Evolutionary conservation across 108 stramenopile genomes (phyloP).

Genomic region (Stephanodiscus triporus): DNA sequence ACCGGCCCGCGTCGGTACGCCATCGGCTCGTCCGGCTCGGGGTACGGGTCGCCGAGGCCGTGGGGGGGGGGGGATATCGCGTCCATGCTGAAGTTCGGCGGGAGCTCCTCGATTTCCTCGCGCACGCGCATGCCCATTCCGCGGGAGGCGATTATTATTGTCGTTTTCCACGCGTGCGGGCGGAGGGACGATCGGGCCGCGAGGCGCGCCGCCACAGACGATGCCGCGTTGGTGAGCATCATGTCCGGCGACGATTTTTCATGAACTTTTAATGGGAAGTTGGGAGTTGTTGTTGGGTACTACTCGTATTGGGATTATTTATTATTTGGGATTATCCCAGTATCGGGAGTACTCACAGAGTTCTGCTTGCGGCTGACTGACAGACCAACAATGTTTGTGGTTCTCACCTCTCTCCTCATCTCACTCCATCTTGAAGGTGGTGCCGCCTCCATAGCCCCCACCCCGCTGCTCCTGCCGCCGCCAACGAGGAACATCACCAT

Average conservation of each 20-base stretch:
- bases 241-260: neutral
- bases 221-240: slow-evolving; percentile 33
- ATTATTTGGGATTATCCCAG: too few species aligned
- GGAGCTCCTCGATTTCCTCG: slow-evolving; percentile 32
- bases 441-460: neutral
- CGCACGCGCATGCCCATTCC: slow-evolving; percentile 35
- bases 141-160: slow-evolving; percentile 15
- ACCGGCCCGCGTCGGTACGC: slow-evolving; percentile 63
- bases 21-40: slow-evolving; percentile 49
- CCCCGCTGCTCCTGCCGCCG: neutral
- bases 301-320: too few species aligned
- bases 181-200: slow-evolving; percentile 23
- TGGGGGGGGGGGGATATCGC: slow-evolving; percentile 34
- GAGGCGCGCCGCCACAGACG: slow-evolving; percentile 27
- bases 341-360: too few species aligned
- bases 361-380: neutral
- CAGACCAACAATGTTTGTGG: neutral
- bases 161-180: neutral
- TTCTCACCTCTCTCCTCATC: neutral
- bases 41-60: slow-evolving; percentile 20
- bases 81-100: slow-evolving; percentile 46
- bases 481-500: neutral
- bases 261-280: too few species aligned
- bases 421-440: neutral
- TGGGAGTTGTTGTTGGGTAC: too few species aligned